phyloP scores from a whole-genome alignment of 371 early-diverging fungal genomes.

The Rhizopus arrhizus region DNA sequence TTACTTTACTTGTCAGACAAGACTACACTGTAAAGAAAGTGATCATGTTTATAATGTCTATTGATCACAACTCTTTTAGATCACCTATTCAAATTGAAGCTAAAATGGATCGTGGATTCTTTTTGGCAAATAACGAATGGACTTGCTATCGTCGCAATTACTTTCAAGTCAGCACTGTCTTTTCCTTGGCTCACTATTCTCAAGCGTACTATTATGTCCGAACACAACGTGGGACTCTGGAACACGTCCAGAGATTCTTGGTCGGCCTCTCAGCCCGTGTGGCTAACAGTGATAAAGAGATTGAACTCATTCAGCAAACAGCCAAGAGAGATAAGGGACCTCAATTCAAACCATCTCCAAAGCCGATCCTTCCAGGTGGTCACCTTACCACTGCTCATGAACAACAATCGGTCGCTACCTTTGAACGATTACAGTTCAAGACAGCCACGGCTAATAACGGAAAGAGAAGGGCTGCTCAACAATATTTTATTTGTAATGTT shows the following conservation, averaged over 20 bases:
- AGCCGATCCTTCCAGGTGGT: constrained; percentile 61
- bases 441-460: constrained; percentile 92
- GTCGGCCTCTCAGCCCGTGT: constrained; percentile 69
- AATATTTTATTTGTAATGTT: constrained; percentile 77
- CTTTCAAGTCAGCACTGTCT: constrained; percentile 80
- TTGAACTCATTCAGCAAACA: constrained; percentile 87
- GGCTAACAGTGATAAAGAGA: constrained; percentile 59
- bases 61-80: constrained; percentile 30
- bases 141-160: constrained; percentile 93
- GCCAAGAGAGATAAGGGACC: constrained; percentile 92
- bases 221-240: constrained; percentile 34
- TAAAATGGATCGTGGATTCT: constrained; percentile 80
- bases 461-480: constrained; percentile 84
- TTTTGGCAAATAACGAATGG: constrained; percentile 80
- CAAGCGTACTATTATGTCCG: constrained; percentile 60
- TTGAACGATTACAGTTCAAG: constrained; percentile 94
- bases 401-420: constrained; percentile 63
- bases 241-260: constrained; percentile 55
- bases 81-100: constrained; percentile 57
- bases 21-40: constrained; percentile 63
- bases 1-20: constrained; percentile 57
- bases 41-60: constrained; percentile 83
- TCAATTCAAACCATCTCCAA: constrained; percentile 68
- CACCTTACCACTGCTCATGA: constrained; percentile 46
- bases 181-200: constrained; percentile 46